Evolutionary conservation across 169 alveolate species (phyloP), one percentile per base, ranked within the genome.

Genomic region (Babesia sp.): DNA sequence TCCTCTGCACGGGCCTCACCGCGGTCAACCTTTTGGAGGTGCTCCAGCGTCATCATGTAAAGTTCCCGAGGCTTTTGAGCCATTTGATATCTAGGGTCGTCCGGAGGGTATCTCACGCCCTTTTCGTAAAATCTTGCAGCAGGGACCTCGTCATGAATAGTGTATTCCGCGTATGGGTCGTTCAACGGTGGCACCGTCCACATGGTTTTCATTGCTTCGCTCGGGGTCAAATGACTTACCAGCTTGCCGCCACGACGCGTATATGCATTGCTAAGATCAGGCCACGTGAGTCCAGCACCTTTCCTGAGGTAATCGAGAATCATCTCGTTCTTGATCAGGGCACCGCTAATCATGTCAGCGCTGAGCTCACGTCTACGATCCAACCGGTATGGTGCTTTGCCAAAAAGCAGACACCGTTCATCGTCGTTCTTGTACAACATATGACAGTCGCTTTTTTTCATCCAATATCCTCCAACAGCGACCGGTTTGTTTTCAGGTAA

Each of bases 401-500:
- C 77, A 29, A 72, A n/a, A 14, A 72, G 54, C 72, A 72, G 7
- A 28, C 26, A 72, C 7, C 74, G 63, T 24, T 72, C 76, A 29
- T 70, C 60, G 12, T 61, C 79, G 11, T 37, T 67, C 51, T 79
- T 79, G 34, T 70, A 66, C 69, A 79, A 33, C 31, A 79, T 20
- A 55, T 59, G 48, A 36, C 61, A 79, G 51, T 79, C 79, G 46
- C 64, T 61, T 26, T 81, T 81, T 24, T 42, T 53, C 28, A 73
- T 73, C 89, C 89, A 81, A 8, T 71, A 42, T 7, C 89, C 89
- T 16, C 67, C 54, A 20, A 68, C 1, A 11, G 89, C 79, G 12
- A 31, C n/a, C 6, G 82, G 79, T 48, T 55, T 71, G 61, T 81
- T 46, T 54, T 81, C 48, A 5, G 72, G 78, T 34, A 72, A 56